phyloP scores from a whole-genome alignment of 345 rosid genomes.

The Eucalyptus paniculata region DNA sequence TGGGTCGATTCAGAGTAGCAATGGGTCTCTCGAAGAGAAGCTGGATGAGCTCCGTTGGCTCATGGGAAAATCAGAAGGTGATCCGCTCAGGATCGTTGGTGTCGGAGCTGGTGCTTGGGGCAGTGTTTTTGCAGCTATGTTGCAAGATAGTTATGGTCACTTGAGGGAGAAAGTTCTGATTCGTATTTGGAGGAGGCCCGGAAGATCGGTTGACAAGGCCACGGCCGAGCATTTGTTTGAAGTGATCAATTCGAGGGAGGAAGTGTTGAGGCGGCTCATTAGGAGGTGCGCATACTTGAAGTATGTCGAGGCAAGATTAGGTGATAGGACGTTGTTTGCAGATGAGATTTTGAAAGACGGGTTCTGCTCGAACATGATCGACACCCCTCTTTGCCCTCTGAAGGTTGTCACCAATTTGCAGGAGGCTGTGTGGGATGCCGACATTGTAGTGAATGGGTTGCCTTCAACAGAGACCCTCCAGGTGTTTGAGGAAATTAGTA shows the following conservation, averaged over 20 bases:
- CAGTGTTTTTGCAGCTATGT: slow-evolving; percentile 80
- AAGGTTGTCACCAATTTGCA: slow-evolving; percentile 93
- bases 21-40: slow-evolving; percentile 53
- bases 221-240: slow-evolving; percentile 94
- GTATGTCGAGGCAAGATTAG: slow-evolving; percentile 92
- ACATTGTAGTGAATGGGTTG: slow-evolving; percentile 85
- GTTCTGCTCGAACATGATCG: slow-evolving; percentile 93
- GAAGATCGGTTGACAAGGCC: slow-evolving; percentile 53
- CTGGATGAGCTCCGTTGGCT: slow-evolving; percentile 68
- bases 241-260: slow-evolving; percentile 93
- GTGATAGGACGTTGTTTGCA: slow-evolving; percentile 72
- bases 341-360: slow-evolving; percentile 98
- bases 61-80: slow-evolving; percentile 67
- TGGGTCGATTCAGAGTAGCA: slow-evolving; percentile 33
- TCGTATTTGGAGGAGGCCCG: slow-evolving; percentile 92
- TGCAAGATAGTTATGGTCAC: slow-evolving; percentile 81
- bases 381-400: slow-evolving; percentile 82
- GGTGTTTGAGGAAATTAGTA: slow-evolving; percentile 85
- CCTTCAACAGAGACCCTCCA: slow-evolving; percentile 80
- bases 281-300: slow-evolving; percentile 92
- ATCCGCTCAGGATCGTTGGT: slow-evolving; percentile 79
- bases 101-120: slow-evolving; percentile 99
- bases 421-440: slow-evolving; percentile 99
- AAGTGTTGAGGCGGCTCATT: slow-evolving; percentile 83
- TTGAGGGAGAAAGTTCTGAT: slow-evolving; percentile 81